These are phyloP conservation scores for Hansenula sp. DNA, from an alignment of 1,139 yeast genomes.

Conservation along the genomic window DNA sequence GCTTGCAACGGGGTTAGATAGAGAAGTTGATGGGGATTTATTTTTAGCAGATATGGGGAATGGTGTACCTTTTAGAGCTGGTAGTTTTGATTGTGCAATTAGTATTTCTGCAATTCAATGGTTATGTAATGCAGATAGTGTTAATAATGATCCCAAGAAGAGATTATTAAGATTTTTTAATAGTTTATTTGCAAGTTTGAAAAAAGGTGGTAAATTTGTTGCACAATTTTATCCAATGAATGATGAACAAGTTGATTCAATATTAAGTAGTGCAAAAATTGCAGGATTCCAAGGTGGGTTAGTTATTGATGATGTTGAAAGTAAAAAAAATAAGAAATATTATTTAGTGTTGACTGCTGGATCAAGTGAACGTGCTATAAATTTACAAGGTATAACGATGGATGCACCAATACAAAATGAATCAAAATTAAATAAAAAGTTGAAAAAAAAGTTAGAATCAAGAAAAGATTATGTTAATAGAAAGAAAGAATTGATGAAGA, in stretches of 20 bases:
- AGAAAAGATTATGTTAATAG: conserved; percentile 79
- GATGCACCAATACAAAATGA: conserved; percentile 48
- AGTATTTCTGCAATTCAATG: conserved; percentile 95
- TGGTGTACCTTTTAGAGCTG: conserved; percentile 94
- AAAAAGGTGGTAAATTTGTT: conserved; percentile 93
- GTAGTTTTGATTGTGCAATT: conserved; percentile 95
- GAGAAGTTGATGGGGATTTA: conserved; percentile 91
- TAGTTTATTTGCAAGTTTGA: conserved; percentile 79
- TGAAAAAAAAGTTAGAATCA: conserved; percentile 60
- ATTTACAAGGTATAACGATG: conserved; percentile 76
- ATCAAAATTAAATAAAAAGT: conserved; percentile 41
- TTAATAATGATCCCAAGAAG: conserved; percentile 79
- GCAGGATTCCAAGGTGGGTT: conserved; percentile 98
- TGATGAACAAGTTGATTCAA: conserved; percentile 76
- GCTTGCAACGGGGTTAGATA: conserved; percentile 90
- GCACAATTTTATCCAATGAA: conserved; percentile 96
- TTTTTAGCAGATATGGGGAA: conserved; percentile 89
- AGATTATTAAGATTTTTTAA: conserved; percentile 81
- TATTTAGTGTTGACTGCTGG: conserved; percentile 92
- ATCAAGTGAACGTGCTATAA: conserved; percentile 59
- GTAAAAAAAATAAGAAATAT: conserved; percentile 85
- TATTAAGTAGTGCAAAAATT: conserved; percentile 79
- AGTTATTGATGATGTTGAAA: conserved; percentile 89
- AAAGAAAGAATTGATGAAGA: conserved; percentile 91
- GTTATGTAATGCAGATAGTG: conserved; percentile 93